These are phyloP conservation scores for Pichia sp. DNA, from an alignment of 1,139 yeast genomes.

Conservation along the genomic window DNA sequence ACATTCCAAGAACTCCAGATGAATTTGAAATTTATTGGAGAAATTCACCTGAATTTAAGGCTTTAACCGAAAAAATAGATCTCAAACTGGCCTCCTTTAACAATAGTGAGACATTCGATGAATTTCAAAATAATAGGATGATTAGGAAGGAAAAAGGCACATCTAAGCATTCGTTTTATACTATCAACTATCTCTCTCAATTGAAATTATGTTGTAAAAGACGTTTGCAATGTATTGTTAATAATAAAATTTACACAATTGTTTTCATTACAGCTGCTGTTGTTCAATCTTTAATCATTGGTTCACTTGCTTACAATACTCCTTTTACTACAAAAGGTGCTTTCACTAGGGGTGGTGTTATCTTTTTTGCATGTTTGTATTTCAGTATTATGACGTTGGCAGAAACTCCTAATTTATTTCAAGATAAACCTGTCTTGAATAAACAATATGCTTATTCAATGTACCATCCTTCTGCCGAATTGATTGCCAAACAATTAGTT, in stretches of 20 bases:
- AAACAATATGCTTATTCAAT: slow-evolving; percentile 38
- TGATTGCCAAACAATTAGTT: slow-evolving; percentile 35
- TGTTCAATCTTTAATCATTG: slow-evolving; percentile 37
- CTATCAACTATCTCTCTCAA: slow-evolving; percentile 39
- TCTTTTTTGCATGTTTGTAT: slow-evolving; percentile 38
- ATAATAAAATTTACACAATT: slow-evolving; percentile 42
- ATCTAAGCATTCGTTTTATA: slow-evolving; percentile 34
- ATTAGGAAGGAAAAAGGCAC: slow-evolving; percentile 33
- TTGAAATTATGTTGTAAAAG: slow-evolving; percentile 38
- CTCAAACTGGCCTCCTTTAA: slow-evolving; percentile 14
- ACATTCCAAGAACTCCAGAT: slow-evolving; percentile 30
- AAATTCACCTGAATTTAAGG: slow-evolving; percentile 32
- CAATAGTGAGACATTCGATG: slow-evolving; percentile 26
- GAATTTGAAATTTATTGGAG: slow-evolving; percentile 46
- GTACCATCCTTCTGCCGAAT: slow-evolving; percentile 43
- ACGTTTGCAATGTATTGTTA: slow-evolving; percentile 40
- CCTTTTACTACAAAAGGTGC: slow-evolving; percentile 30
- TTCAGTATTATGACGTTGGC: slow-evolving; percentile 37
- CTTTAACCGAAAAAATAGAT: slow-evolving; percentile 27
- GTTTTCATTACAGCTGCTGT: slow-evolving; percentile 39
- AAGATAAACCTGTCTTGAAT: slow-evolving; percentile 38
- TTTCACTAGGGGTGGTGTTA: slow-evolving; percentile 34
- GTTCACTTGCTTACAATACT: slow-evolving; percentile 36
- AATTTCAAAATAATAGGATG: slow-evolving; percentile 27
- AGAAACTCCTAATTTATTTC: slow-evolving; percentile 36